Evolutionary conservation across 2,329 filamentous ascomycete species (phyloP).

Genomic region (Lachnellula subtilissima): DNA sequence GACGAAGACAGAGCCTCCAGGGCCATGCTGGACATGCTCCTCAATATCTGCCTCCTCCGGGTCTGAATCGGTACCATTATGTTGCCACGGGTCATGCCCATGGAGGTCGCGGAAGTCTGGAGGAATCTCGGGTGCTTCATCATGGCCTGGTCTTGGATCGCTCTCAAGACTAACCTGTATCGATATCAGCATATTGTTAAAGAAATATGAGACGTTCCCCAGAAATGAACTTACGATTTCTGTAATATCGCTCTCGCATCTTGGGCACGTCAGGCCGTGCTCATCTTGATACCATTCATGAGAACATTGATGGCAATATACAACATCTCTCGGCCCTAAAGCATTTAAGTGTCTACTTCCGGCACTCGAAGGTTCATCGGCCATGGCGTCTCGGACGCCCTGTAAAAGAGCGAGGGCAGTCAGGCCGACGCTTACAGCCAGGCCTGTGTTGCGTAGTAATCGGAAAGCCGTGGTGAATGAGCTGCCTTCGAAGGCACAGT

Average conservation of each 20-base stretch:
- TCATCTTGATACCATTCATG: conserved; percentile 77
- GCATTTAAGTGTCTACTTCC: conserved; percentile 44
- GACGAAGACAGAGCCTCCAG: conserved; percentile 26
- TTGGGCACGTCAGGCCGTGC: conserved; percentile 65
- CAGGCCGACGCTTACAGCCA: conserved; percentile 55
- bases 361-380: conserved; percentile 22
- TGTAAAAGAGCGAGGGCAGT: conserved; percentile 53
- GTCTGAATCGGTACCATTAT: conserved; percentile 42
- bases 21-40: conserved; percentile 34
- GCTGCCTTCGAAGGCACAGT: neutral
- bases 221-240: conserved; percentile 70
- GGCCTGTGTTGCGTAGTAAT: conserved; percentile 47
- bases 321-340: conserved; percentile 57
- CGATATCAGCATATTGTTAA: conserved; percentile 26
- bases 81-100: conserved; percentile 27
- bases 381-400: conserved; percentile 40
- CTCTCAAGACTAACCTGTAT: conserved; percentile 49
- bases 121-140: conserved; percentile 12
- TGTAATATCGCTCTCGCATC: conserved; percentile 72
- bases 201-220: neutral
- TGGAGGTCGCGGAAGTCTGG: conserved; percentile 15
- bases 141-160: conserved; percentile 52
- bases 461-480: conserved; percentile 49
- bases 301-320: conserved; percentile 79
- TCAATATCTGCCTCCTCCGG: conserved; percentile 57